A percentile compares a stretch with the other conserved stretches of the same genome.
Conservation (phyloP, 805 yeast genomes). For the Metschnikowia picachoensis region DNA sequence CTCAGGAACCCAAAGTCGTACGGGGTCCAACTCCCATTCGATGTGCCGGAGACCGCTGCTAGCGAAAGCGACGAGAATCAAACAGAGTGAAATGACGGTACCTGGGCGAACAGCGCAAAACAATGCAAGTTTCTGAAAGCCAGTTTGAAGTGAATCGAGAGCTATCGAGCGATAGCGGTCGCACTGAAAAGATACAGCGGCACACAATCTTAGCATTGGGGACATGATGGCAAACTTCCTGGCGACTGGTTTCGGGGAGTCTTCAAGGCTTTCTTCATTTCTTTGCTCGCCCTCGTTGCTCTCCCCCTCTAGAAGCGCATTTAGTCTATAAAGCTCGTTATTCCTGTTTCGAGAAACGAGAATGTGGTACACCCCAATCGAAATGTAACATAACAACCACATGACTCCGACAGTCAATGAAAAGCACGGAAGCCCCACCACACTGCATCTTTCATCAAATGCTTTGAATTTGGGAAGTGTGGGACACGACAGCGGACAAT, state of each 20-base stretch:
- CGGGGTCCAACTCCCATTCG: conserved; percentile 72
- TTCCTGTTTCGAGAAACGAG: conserved; percentile 21
- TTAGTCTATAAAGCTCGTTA: conserved; percentile 4
- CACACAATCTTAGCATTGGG: neutral
- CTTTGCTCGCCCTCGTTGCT: neutral
- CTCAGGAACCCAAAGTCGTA: conserved; percentile 87
- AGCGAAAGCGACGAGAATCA: conserved; percentile 38
- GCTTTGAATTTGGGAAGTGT: conserved; percentile 45
- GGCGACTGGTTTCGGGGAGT: too few relatives aligned
- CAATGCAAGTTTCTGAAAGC: conserved; percentile 50
- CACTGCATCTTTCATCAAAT: conserved; percentile 41
- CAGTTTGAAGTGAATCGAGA: conserved; percentile 15
- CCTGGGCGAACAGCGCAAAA: conserved; percentile 62
- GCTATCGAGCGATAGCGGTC: conserved; percentile 3
- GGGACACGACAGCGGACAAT: conserved; percentile 83
- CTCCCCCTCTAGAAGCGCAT: neutral
- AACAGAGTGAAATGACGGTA: conserved; percentile 20
- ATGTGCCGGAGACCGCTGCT: conserved; percentile 51
- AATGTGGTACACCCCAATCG: conserved; percentile 42
- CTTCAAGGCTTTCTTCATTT: neutral
- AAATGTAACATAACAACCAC: conserved; percentile 38
- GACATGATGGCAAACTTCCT: neutral
- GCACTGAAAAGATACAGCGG: neutral
- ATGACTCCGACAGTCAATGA: conserved; percentile 57
- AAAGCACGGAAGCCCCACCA: conserved; percentile 68